Percentiles rank a stretch among this genome's conserved stretches.
Evolutionary conservation across 1,139 yeast species (phyloP).

Genomic region (Pichia sp.): DNA sequence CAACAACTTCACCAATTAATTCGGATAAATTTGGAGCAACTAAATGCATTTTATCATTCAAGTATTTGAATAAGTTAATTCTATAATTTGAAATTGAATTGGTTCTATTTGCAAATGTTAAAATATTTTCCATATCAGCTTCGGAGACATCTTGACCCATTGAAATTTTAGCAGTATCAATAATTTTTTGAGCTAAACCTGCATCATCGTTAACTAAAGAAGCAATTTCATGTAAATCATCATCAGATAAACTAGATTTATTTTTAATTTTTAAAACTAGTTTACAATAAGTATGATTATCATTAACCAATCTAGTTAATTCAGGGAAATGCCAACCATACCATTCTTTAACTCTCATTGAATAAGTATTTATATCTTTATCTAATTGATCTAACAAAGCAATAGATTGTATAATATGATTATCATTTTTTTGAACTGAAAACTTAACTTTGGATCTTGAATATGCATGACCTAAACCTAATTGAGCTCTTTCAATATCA

Average conservation of each 20-base stretch:
- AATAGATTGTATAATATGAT: constrained; percentile 97
- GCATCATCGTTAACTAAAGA: constrained; percentile 89
- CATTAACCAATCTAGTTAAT: constrained; percentile 90
- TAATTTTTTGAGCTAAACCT: constrained; percentile 85
- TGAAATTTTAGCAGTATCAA: constrained; percentile 88
- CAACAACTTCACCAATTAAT: constrained; percentile 95
- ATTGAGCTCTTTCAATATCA: constrained; percentile 95
- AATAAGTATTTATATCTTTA: constrained; percentile 94
- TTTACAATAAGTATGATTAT: constrained; percentile 83
- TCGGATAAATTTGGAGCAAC: constrained; percentile 97
- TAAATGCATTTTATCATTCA: constrained; percentile 92
- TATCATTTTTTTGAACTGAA: constrained; percentile 96
- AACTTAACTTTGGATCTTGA: constrained; percentile 98
- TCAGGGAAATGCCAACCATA: constrained; percentile 99
- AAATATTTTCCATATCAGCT: constrained; percentile 84
- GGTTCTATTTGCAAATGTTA: constrained; percentile 89
- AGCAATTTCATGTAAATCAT: constrained; percentile 82
- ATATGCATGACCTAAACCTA: constrained; percentile 98
- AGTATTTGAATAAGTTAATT: constrained; percentile 76
- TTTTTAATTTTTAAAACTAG: constrained; percentile 79
- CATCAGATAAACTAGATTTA: constrained; percentile 77
- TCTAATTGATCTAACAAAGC: constrained; percentile 94
- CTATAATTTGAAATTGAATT: constrained; percentile 92
- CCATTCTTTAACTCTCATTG: constrained; percentile 99
- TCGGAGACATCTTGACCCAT: constrained; percentile 99